Conservation (phyloP, 2,329 filamentous ascomycete species). For the Cladorrhinum sp. region DNA sequence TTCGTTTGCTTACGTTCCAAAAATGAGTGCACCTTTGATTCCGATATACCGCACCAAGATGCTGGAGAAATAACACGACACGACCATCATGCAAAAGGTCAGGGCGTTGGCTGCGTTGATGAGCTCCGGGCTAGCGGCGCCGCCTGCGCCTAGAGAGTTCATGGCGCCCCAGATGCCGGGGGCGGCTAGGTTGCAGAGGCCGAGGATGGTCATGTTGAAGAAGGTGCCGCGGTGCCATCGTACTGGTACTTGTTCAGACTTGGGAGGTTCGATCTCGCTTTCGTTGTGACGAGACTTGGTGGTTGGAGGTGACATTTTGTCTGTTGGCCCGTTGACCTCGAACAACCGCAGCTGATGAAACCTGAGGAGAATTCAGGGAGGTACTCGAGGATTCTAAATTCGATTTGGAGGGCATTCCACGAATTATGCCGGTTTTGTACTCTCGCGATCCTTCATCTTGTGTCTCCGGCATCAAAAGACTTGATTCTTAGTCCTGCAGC, state of each 20-base stretch:
- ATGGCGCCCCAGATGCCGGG: slow-evolving; percentile 72
- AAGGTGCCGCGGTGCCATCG: slow-evolving; percentile 69
- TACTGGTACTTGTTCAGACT: slow-evolving; percentile 29
- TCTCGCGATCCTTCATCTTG: not conserved
- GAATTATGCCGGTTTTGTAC: not conserved
- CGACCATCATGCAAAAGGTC: slow-evolving; percentile 66
- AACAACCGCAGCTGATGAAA: too few relatives aligned
- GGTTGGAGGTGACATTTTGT: not conserved
- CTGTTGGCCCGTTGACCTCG: too few relatives aligned
- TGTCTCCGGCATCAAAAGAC: not conserved
- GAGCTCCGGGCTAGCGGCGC: slow-evolving; percentile 60
- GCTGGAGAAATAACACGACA: slow-evolving; percentile 65
- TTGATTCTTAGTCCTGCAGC: not conserved
- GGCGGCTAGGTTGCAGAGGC: slow-evolving; percentile 66
- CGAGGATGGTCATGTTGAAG: slow-evolving; percentile 69
- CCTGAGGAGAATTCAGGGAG: too few relatives aligned
- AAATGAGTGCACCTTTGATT: slow-evolving; percentile 67
- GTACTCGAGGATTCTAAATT: too few relatives aligned
- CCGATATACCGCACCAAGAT: slow-evolving; percentile 64
- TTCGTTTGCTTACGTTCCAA: slow-evolving; percentile 55
- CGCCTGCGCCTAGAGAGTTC: slow-evolving; percentile 70
- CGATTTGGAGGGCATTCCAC: not conserved
- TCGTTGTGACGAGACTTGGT: slow-evolving; percentile 3
- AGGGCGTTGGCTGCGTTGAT: slow-evolving; percentile 70
- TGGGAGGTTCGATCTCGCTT: slow-evolving; percentile 23